A percentile compares a stretch with the other conserved stretches of the same genome.
These are phyloP conservation scores for Pseudogymnoascus sp. DNA, from an alignment of 2,329 filamentous ascomycete genomes.

Conservation along the genomic window DNA sequence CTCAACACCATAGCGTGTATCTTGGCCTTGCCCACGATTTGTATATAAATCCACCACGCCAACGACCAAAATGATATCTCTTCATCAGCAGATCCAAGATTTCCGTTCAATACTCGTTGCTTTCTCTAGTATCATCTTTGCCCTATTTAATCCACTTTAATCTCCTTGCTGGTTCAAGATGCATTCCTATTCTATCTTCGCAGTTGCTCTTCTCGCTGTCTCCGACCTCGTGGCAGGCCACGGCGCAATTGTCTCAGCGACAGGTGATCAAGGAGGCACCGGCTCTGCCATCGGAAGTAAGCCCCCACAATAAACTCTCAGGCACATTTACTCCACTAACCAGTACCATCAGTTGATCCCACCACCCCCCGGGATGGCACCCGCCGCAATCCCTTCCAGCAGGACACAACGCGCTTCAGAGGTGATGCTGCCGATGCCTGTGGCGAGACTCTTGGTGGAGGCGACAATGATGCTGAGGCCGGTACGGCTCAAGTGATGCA, in stretches of 20 bases:
- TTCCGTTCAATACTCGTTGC: background rate
- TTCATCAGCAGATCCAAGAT: background rate
- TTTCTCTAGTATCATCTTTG: background rate
- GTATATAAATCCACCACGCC: background rate
- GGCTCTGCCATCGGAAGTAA: slow-evolving; percentile 41
- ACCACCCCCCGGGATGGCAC: slow-evolving; percentile 55
- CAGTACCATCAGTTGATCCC: slow-evolving; percentile 42
- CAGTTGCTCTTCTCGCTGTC: slow-evolving; percentile 40
- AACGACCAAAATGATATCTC: background rate
- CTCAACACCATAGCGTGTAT: background rate
- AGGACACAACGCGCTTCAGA: slow-evolving; percentile 54
- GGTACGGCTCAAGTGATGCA: slow-evolving; percentile 51
- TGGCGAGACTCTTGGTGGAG: slow-evolving; percentile 50
- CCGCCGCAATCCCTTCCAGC: slow-evolving; percentile 52
- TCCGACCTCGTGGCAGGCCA: slow-evolving; percentile 52
- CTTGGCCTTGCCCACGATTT: background rate
- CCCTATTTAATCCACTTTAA: background rate
- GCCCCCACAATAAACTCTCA: slow-evolving; percentile 9
- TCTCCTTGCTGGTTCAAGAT: slow-evolving; percentile 23
- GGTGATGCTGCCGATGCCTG: slow-evolving; percentile 43
- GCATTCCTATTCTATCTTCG: slow-evolving; percentile 36
- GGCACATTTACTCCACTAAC: slow-evolving; percentile 11
- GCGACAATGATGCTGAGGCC: slow-evolving; percentile 47
- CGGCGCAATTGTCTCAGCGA: slow-evolving; percentile 50
- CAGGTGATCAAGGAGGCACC: slow-evolving; percentile 48